Conservation (phyloP, 2,329 filamentous ascomycete species). For the Venturia nashicola region DNA sequence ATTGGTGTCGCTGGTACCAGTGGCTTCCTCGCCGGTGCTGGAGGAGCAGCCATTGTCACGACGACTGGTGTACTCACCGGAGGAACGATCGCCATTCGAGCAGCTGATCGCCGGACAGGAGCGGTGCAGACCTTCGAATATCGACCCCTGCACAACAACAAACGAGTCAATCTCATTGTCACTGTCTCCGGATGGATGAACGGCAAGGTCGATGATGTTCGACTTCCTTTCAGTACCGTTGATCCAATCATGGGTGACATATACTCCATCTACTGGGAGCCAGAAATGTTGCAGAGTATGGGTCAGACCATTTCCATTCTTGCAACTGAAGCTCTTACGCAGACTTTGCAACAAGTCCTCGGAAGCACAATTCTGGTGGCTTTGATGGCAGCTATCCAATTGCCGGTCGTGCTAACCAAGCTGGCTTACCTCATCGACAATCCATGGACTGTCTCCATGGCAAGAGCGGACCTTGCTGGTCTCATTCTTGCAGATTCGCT, state of each 20-base stretch:
- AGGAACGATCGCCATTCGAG: constrained; percentile 71
- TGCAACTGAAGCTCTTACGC: constrained; percentile 91
- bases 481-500: constrained; percentile 90
- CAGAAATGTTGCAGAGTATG: constrained; percentile 95
- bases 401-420: constrained; percentile 89
- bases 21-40: constrained; percentile 80
- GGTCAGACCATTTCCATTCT: constrained; percentile 98
- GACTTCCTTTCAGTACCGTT: constrained; percentile 88
- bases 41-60: constrained; percentile 88
- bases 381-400: constrained; percentile 82
- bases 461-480: constrained; percentile 76
- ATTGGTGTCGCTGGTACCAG: constrained; percentile 85
- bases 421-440: constrained; percentile 95
- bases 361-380: constrained; percentile 79
- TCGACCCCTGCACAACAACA: constrained; percentile 92
- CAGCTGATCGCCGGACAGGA: constrained; percentile 77
- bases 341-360: constrained; percentile 89
- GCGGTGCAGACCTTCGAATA: constrained; percentile 96
- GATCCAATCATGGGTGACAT: constrained; percentile 97
- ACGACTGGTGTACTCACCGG: constrained; percentile 79
- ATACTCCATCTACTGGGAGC: constrained; percentile 95
- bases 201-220: constrained; percentile 91
- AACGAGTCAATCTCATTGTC: constrained; percentile 87
- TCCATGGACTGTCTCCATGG: constrained; percentile 93
- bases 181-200: constrained; percentile 98